Conservation (phyloP, 106 monocot genomes). For the Vanilla planifolia region DNA sequence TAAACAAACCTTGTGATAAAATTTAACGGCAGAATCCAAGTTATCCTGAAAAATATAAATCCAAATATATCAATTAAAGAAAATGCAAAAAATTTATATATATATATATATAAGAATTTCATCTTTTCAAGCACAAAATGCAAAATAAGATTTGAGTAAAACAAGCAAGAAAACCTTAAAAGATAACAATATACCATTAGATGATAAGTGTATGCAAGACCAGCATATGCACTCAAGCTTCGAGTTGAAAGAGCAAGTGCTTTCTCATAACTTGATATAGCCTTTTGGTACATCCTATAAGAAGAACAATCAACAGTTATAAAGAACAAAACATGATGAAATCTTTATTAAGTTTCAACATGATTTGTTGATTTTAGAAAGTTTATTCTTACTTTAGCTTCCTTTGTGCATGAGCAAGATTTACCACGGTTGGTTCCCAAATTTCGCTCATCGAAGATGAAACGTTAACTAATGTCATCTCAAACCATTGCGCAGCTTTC, state of each 20-base stretch:
- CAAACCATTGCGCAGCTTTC: slow-evolving; percentile 85
- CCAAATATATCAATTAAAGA: no score
- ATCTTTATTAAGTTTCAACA: not conserved
- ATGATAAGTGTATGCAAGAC: slow-evolving; percentile 92
- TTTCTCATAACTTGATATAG: slow-evolving; percentile 82
- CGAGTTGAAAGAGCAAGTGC: slow-evolving; percentile 72
- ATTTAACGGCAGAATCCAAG: slow-evolving; percentile 45
- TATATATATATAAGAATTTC: no score
- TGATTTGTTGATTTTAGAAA: not conserved
- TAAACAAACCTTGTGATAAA: slow-evolving; percentile 53
- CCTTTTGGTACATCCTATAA: slow-evolving; percentile 81
- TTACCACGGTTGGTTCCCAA: slow-evolving; percentile 98
- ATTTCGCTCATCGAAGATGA: slow-evolving; percentile 74
- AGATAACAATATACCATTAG: slow-evolving; percentile 46
- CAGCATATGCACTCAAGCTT: slow-evolving; percentile 82
- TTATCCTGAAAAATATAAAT: slow-evolving; percentile 26
- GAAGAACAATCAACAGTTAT: not conserved
- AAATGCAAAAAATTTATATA: no score
- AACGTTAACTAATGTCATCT: slow-evolving; percentile 54
- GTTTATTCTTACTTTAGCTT: slow-evolving; percentile 72
- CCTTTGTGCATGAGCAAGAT: slow-evolving; percentile 78
- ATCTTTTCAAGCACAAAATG: not conserved
- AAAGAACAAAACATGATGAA: not conserved
- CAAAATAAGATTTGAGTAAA: not conserved
- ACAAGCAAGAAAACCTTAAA: not conserved